phyloP scores from a whole-genome alignment of 2,329 filamentous ascomycete species.

The Tolypocladium capitatum region DNA sequence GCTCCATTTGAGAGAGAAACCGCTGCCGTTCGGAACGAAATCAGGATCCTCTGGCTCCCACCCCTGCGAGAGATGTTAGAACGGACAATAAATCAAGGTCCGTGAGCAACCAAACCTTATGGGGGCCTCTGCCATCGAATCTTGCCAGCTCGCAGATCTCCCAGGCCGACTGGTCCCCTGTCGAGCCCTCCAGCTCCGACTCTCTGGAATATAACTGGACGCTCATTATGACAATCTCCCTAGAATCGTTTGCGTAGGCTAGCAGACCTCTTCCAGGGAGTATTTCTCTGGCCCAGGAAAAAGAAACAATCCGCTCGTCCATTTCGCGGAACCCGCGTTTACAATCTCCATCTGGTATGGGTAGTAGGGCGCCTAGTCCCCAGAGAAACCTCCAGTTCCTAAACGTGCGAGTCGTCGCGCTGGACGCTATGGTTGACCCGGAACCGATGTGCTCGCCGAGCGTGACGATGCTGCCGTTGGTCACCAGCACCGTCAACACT shows the following conservation, averaged over 20 bases:
- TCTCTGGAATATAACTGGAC: constrained; percentile 25
- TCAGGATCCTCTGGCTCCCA: constrained; percentile 30
- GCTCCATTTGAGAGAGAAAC: constrained; percentile 40
- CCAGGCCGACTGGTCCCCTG: constrained; percentile 27
- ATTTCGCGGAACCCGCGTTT: constrained; percentile 18
- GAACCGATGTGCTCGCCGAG: constrained; percentile 34
- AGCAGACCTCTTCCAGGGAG: constrained; percentile 29
- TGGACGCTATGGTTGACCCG: constrained; percentile 13
- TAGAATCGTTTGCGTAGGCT: constrained; percentile 36
- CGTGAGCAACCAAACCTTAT: constrained; percentile 12
- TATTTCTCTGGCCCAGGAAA: constrained; percentile 38
- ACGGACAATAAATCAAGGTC: background rate
- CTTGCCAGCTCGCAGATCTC: constrained; percentile 34
- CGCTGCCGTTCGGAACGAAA: constrained; percentile 32
- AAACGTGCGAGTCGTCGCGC: constrained; percentile 24
- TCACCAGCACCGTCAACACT: constrained; percentile 36
- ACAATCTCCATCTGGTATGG: constrained; percentile 29
- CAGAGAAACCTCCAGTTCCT: constrained; percentile 41
- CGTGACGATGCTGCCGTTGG: constrained; percentile 34
- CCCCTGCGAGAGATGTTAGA: constrained; percentile 7
- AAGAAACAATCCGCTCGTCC: constrained; percentile 34
- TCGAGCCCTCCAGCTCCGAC: constrained; percentile 1
- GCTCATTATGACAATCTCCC: constrained; percentile 36
- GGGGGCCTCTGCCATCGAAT: constrained; percentile 34
- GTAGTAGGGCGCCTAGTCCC: constrained; percentile 38